Evolutionary conservation across 352 stramenopile genomes (phyloP), one percentile per base, ranked within the genome.

Genomic region (Globisporangium paroecandrum): DNA sequence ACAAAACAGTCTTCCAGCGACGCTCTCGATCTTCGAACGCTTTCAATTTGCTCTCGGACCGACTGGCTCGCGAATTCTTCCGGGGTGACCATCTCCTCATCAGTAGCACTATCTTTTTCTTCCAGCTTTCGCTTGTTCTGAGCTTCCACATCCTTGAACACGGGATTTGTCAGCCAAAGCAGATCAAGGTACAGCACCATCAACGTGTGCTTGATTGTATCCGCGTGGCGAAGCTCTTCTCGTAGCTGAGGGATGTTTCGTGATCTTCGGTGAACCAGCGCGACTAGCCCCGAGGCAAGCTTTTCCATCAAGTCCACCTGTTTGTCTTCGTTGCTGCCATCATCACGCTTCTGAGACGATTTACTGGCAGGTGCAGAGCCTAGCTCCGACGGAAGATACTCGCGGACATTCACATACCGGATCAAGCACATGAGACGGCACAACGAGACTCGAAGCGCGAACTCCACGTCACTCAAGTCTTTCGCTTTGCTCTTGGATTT

Each of bases 171-270:
- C n/a, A 78, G 70, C 89, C 89, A 96, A 18, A 96, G 69, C 4
- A 96, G 58, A 46, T 95, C 85, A 3, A 75, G 79, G 66, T 92
- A 91, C 47, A 96, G 67, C 58, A 93, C 81, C 53, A 76, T 81
- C 41, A 94, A 43, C 13, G 79, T 71, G 43, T 82, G 78, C 69
- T 85, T 91, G 71, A 95, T 78, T 10, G 79, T 82, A 53, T 91
- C 86, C 6, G 76, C 68, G 24, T 89, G 58, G 4, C 79, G 69
- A 69, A 93, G 80, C 18, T 70, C 72, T 63, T 86, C 69, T 56
- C 89, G 58, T n/a, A 95, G 56, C 20, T 77, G 54, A 4, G 68
- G 58, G 25, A 92, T 75, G 22, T 72, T 75, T 36, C 74, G 84
- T 7, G 87, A 77, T 25, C 85, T 73, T 58, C 81, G 79, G 56